These are phyloP conservation scores for Colletotrichum camelliae DNA, from an alignment of 2,329 filamentous ascomycete genomes.

Conservation along the genomic window DNA sequence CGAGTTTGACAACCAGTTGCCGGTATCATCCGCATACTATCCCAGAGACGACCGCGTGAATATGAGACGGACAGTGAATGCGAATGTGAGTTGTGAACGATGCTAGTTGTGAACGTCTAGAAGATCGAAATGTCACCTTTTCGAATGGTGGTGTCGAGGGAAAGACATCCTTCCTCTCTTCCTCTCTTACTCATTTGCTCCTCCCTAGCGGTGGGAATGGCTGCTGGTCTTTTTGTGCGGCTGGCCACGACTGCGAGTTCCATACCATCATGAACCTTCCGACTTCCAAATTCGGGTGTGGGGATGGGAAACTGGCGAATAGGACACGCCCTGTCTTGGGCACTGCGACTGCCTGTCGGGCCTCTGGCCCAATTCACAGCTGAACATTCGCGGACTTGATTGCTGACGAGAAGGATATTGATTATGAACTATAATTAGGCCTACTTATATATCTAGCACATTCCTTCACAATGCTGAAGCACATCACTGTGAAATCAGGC, in stretches of 20 bases:
- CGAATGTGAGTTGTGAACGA: neutral
- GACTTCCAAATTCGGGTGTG: neutral
- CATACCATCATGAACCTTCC: neutral
- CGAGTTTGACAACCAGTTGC: fast-evolving
- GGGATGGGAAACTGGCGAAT: neutral
- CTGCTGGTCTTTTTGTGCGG: neutral
- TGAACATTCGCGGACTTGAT: neutral
- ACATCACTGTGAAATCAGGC: neutral
- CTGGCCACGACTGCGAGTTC: neutral
- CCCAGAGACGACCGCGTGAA: neutral
- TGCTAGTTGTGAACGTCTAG: neutral
- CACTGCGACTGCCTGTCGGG: neutral
- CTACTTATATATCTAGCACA: neutral
- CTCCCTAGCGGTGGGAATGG: neutral
- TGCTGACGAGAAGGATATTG: neutral
- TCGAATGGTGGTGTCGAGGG: neutral
- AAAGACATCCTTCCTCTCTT: neutral
- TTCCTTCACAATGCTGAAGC: neutral
- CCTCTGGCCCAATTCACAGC: neutral
- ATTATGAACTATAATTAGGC: neutral
- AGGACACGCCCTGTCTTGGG: neutral
- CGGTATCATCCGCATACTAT: neutral
- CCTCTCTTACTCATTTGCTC: neutral
- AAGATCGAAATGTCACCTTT: neutral
- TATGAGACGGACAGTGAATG: neutral